Base-by-base conservation (phyloP, 306 rosid species). In the Gillenia trifoliata region DNA sequence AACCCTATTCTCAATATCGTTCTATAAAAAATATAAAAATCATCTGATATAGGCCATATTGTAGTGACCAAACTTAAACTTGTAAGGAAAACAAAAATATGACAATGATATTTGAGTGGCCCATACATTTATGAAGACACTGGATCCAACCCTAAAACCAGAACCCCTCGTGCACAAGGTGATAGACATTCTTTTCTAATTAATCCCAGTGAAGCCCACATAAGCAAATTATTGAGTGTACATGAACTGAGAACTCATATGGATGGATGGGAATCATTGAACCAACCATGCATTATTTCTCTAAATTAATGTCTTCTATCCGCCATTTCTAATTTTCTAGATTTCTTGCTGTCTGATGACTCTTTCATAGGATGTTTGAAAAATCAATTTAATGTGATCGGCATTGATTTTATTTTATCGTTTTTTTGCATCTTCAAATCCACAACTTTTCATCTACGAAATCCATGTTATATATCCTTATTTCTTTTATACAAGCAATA, bases 81-180 rank as follows among this genome's bases (percentile, higher is more conserved):
- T n/a, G 11, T n/a, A 12, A 5, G 47, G 13, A 52, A 23, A 16
- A 55, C 22, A 16, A 26, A 19, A 34, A 62, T 11, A 17, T 5
- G 47, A 56, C 28, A 57, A 34, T 23, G 16, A 61, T 30, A 11
- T 73, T 41, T 15, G 25, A 29, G 15, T 60, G 73, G 13, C 69
- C 26, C 11, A 36, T 55, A 65, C 76, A 82, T 73, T 77, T 67
- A 82, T 77, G 70, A 40, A 71, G 66, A 25, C 62, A 85, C 81
- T 85, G 92, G 84, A 88, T 88, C 86, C 89, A 88, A 74, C 78
- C 74, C 66, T n/a, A 11, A 25, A 57, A 74, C 52, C 3, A 15
- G 64, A 75, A n/a, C 77, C 83, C 63, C 86, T 77, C 86, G 85
- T 88, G 85, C 77, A 64, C 79, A 75, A 70, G 40, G 71, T 13